Conservation (phyloP, 352 stramenopile genomes). For the Phytopythium kandeliae region DNA sequence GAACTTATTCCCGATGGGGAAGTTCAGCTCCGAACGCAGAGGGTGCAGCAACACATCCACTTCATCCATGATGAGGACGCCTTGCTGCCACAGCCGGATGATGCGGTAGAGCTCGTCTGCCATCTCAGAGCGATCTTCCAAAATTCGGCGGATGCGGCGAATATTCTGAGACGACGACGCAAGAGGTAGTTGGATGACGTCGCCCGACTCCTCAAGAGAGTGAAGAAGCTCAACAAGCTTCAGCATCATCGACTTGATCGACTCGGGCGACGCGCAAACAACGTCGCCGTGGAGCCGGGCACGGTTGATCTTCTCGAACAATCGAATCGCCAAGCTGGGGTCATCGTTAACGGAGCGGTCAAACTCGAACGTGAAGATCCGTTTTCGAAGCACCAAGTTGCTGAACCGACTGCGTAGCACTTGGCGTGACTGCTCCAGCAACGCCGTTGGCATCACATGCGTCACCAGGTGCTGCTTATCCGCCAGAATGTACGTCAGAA, state of each 20-base stretch:
- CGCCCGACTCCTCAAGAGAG: slow-evolving; percentile 79
- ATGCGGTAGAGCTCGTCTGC: slow-evolving; percentile 88
- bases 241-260: slow-evolving; percentile 99
- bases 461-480: slow-evolving; percentile 94
- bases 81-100: slow-evolving; percentile 89
- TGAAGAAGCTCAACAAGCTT: slow-evolving; percentile 96
- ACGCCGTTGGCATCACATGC: slow-evolving; percentile 97
- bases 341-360: slow-evolving; percentile 92
- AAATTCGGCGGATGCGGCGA: slow-evolving; percentile 51
- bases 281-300: slow-evolving; percentile 91
- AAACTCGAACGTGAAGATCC: slow-evolving; percentile 99
- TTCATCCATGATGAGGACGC: slow-evolving; percentile 93
- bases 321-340: slow-evolving; percentile 40
- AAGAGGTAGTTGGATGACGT: slow-evolving; percentile 59
- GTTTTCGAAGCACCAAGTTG: slow-evolving; percentile 94
- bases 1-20: slow-evolving; percentile 91
- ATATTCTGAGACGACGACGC: slow-evolving; percentile 65
- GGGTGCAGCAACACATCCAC: slow-evolving; percentile 91
- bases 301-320: slow-evolving; percentile 87
- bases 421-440: slow-evolving; percentile 97
- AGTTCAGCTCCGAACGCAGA: slow-evolving; percentile 88
- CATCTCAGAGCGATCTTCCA: slow-evolving; percentile 84
- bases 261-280: slow-evolving; percentile 97
- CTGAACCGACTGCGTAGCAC: slow-evolving; percentile 98
- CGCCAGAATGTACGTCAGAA: slow-evolving; percentile 97